Percentiles rank a stretch among this genome's conserved stretches.
These are phyloP conservation scores for Aureobasidium uvarum DNA, from an alignment of 2,329 filamentous ascomycete genomes.

Conservation along the genomic window DNA sequence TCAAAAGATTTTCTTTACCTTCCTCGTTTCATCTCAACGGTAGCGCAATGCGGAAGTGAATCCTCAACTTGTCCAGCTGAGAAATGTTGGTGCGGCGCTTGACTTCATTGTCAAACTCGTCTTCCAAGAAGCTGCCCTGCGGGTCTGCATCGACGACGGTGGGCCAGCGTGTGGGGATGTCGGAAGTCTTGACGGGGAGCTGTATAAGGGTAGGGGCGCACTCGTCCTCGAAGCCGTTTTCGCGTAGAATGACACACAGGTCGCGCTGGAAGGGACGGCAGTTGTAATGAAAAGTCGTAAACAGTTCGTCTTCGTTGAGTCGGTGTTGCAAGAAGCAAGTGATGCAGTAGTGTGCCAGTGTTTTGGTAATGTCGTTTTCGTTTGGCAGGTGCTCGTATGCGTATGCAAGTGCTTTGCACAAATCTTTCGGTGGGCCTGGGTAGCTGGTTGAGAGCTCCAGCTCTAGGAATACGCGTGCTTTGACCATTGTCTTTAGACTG, in stretches of 20 bases:
- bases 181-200: conserved; percentile 33
- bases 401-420: conserved; percentile 43
- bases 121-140: neutral
- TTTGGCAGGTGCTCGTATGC: conserved; percentile 34
- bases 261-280: conserved; percentile 44
- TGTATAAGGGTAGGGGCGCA: conserved; percentile 37
- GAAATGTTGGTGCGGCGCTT: conserved; percentile 17
- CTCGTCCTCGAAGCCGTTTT: conserved; percentile 43
- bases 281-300: conserved; percentile 41
- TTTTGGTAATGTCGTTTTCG: conserved; percentile 39
- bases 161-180: conserved; percentile 3
- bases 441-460: conserved; percentile 43
- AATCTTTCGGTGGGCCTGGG: conserved; percentile 41
- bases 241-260: conserved; percentile 42
- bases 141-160: conserved; percentile 9
- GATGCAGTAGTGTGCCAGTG: conserved; percentile 47
- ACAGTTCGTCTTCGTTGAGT: conserved; percentile 40
- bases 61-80: conserved; percentile 20
- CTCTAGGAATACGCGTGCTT: conserved; percentile 42
- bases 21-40: neutral
- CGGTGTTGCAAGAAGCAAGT: conserved; percentile 40
- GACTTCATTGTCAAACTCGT: conserved; percentile 8
- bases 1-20: neutral
- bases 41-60: conserved; percentile 21
- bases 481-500: conserved; percentile 42